Evolutionary conservation across 1,284 basidiomycete species (phyloP).

Genomic region (Sanghuangporus weigelae): DNA sequence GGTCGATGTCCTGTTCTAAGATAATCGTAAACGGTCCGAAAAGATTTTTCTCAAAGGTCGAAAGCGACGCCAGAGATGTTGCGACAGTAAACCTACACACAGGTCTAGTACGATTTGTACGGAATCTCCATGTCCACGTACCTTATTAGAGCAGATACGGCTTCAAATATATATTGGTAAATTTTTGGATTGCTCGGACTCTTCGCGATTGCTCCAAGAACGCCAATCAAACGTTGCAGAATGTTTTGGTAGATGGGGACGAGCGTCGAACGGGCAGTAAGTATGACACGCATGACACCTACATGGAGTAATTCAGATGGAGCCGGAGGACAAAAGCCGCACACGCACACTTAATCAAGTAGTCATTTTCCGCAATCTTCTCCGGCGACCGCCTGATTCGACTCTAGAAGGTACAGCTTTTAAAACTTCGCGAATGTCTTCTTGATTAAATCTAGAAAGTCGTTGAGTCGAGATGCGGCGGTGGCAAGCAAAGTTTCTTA

Average conservation of each 20-base stretch:
- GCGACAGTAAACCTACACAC: slow-evolving; percentile 70
- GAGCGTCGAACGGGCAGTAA: slow-evolving; percentile 81
- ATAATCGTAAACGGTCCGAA: slow-evolving; percentile 88
- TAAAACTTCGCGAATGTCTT: slow-evolving; percentile 83
- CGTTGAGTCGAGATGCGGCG: slow-evolving; percentile 17
- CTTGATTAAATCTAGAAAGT: slow-evolving; percentile 68
- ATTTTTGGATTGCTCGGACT: slow-evolving; percentile 98
- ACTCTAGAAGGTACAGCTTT: slow-evolving; percentile 79
- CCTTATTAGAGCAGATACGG: slow-evolving; percentile 88
- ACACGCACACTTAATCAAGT: slow-evolving; percentile 90
- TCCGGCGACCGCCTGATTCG: slow-evolving; percentile 79
- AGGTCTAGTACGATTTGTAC: slow-evolving; percentile 5
- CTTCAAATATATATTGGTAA: slow-evolving; percentile 95
- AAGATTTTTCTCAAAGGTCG: slow-evolving; percentile 76
- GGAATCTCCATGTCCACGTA: slow-evolving; percentile 28
- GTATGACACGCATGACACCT: slow-evolving; percentile 89
- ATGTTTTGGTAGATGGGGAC: slow-evolving; percentile 63
- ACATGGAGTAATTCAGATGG: slow-evolving; percentile 36
- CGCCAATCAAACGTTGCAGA: slow-evolving; percentile 72
- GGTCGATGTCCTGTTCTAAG: slow-evolving; percentile 87
- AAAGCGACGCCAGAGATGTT: slow-evolving; percentile 59
- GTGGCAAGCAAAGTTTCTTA: slow-evolving; percentile 31
- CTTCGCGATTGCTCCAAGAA: slow-evolving; percentile 84
- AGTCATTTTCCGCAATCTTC: slow-evolving; percentile 97
- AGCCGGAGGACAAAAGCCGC: neutral